Evolutionary conservation across 768 basidiomycete genomes (phyloP).

Genomic region (Suillus sp.): DNA sequence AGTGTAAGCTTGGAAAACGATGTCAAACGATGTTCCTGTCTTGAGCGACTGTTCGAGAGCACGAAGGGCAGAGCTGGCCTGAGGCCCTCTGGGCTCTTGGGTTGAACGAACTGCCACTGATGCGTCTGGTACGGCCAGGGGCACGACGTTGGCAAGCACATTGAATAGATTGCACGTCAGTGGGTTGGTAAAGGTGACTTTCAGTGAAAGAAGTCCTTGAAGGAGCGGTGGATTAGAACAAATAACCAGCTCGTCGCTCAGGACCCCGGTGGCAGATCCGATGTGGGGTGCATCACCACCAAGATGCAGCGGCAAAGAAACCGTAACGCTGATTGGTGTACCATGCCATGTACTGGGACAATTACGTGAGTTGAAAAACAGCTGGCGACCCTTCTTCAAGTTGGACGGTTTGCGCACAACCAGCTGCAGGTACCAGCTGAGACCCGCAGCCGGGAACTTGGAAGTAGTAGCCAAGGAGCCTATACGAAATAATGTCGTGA

Average conservation of each 20-base stretch:
- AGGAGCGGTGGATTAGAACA: not conserved
- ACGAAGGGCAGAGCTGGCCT: not conserved
- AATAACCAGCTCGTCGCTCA: not conserved
- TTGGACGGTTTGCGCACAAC: not conserved
- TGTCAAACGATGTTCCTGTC: constrained; percentile 11
- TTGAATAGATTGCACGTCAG: not conserved
- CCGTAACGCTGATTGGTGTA: not conserved
- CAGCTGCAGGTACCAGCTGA: not conserved
- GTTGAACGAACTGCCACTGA: too few species aligned
- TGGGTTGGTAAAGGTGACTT: not conserved
- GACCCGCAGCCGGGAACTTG: not conserved
- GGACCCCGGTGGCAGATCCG: not conserved
- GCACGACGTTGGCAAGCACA: not conserved
- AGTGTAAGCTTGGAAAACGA: constrained; percentile 7
- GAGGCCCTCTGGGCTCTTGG: not conserved
- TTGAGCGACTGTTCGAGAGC: constrained; percentile 8
- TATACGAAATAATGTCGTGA: not conserved
- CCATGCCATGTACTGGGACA: not conserved
- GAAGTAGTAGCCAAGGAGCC: not conserved
- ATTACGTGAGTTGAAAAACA: not conserved
- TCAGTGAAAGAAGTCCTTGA: not conserved
- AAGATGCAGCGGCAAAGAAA: not conserved
- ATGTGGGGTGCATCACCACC: not conserved
- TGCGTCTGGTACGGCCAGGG: not conserved
- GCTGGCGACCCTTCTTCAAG: not conserved